A percentile compares a stretch with the other conserved stretches of the same genome.
Conservation (phyloP, 768 basidiomycete species). For the Trametes coccinea region DNA sequence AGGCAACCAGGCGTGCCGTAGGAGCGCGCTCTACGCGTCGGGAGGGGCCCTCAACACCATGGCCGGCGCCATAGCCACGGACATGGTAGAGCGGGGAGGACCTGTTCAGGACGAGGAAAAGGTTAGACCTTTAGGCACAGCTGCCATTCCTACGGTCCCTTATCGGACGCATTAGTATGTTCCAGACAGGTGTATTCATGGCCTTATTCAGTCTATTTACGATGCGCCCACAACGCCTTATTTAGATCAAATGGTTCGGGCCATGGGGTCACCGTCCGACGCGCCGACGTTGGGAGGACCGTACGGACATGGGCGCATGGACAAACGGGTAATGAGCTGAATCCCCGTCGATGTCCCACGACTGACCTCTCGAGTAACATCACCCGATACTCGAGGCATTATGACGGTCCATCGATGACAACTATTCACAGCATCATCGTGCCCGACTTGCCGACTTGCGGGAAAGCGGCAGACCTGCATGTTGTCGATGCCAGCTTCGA, state of each 20-base stretch:
- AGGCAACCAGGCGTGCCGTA: no score
- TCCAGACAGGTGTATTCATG: not conserved
- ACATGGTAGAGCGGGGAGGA: not conserved
- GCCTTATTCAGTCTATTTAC: constrained; percentile 10
- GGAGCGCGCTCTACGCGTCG: no score
- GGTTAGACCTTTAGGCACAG: constrained; percentile 1
- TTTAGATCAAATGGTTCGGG: not conserved
- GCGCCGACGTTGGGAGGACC: not conserved
- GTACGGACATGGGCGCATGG: not conserved
- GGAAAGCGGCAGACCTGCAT: not conserved
- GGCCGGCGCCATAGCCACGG: no score
- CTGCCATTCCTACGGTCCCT: not conserved
- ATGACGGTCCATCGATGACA: no score
- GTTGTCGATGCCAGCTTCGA: not conserved
- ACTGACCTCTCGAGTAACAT: no score
- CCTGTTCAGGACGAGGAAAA: not conserved
- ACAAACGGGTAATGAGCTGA: not conserved
- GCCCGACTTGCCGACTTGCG: not conserved
- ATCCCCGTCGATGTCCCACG: no score
- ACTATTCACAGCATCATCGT: no score
- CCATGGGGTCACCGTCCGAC: not conserved
- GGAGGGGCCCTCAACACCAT: no score
- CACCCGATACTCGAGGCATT: no score
- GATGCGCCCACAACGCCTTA: not conserved
- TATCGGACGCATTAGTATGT: not conserved